Conservation (phyloP, 345 rosid genomes). For the Citrus mangshanensis region DNA sequence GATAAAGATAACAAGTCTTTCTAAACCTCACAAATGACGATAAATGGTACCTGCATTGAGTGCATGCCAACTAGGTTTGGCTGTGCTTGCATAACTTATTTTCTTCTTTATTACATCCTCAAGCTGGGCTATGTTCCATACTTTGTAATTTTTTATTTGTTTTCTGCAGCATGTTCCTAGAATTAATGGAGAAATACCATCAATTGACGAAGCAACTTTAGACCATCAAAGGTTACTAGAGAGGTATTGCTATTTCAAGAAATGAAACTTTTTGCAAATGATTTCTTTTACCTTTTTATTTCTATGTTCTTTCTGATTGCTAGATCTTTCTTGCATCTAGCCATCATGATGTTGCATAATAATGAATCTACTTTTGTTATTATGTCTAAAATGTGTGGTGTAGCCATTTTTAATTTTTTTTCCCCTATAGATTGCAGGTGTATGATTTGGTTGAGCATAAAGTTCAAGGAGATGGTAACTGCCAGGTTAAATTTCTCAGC, state of each 20-base stretch:
- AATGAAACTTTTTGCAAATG: neutral
- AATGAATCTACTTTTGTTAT: neutral
- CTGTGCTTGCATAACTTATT: neutral
- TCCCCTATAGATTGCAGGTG: conserved; percentile 42
- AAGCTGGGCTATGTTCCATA: neutral
- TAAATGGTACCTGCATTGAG: neutral
- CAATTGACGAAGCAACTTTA: conserved; percentile 54
- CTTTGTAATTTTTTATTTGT: neutral
- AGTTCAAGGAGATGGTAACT: conserved; percentile 70
- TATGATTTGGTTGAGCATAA: conserved; percentile 64
- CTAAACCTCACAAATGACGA: neutral
- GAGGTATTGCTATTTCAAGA: conserved; percentile 34
- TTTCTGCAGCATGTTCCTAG: conserved; percentile 53
- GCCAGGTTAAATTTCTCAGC: conserved; percentile 45
- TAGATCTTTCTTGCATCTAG: neutral
- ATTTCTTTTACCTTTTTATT: neutral
- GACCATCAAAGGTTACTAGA: conserved; percentile 64
- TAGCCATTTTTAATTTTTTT: neutral
- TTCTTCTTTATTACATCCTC: neutral
- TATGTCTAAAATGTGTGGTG: neutral
- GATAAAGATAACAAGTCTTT: neutral
- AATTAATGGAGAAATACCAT: conserved; percentile 67
- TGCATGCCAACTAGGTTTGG: neutral
- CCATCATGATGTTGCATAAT: neutral
- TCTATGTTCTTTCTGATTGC: neutral